Conservation (phyloP, 2,329 filamentous ascomycete species). For the Orbilia ellipsospora region DNA sequence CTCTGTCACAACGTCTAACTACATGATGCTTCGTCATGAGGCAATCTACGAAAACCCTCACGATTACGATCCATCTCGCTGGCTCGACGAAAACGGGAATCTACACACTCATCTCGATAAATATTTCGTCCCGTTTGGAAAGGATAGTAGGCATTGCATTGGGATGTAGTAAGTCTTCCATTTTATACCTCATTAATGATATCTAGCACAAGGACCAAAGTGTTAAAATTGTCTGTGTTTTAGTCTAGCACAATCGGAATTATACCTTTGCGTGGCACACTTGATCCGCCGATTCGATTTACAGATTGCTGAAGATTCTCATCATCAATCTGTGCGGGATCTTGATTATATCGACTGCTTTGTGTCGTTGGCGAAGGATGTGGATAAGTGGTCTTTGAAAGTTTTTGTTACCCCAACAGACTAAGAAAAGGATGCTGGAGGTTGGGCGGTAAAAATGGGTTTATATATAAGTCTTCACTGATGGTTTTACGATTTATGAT, state of each 20-base stretch:
- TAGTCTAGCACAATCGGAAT: conserved; percentile 31
- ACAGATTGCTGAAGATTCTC: conserved; percentile 20
- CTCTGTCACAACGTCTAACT: conserved; percentile 33
- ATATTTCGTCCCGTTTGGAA: conserved; percentile 31
- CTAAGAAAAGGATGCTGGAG: too few relatives aligned
- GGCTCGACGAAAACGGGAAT: conserved; percentile 20
- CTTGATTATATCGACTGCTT: conserved; percentile 38
- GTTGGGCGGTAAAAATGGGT: too few relatives aligned
- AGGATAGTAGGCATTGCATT: conserved; percentile 32
- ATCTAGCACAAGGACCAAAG: too few relatives aligned
- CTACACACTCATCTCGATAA: conserved; percentile 29
- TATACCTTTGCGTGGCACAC: conserved; percentile 24
- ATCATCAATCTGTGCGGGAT: conserved; percentile 16
- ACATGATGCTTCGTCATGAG: conserved; percentile 27
- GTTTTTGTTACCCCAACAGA: conserved; percentile 10
- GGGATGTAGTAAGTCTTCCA: conserved; percentile 25
- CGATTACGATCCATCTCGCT: conserved; percentile 23
- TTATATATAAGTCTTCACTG: too few relatives aligned
- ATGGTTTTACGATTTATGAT: too few relatives aligned
- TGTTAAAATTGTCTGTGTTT: neutral
- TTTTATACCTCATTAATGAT: neutral
- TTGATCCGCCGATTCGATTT: conserved; percentile 19
- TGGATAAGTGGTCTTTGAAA: conserved; percentile 22
- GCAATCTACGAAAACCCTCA: conserved; percentile 26
- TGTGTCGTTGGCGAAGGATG: conserved; percentile 31